These are phyloP conservation scores for Plasmodium yoelii DNA, from an alignment of 169 alveolate species.

Conservation along the genomic window DNA sequence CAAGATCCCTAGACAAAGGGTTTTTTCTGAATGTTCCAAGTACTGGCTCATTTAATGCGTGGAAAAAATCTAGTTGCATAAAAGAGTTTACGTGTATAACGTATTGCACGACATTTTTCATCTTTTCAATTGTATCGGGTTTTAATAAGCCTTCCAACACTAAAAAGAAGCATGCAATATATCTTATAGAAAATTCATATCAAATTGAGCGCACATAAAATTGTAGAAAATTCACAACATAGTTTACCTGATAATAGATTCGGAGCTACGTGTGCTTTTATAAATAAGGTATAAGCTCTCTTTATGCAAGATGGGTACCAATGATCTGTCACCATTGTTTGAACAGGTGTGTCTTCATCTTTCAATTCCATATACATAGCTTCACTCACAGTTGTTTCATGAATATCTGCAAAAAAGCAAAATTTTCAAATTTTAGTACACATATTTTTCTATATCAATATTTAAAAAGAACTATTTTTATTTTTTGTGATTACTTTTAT, in stretches of 20 bases:
- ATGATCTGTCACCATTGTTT: conserved; percentile 21
- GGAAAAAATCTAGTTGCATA: conserved; percentile 58
- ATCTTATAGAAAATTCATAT: background rate
- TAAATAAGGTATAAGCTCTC: conserved; percentile 42
- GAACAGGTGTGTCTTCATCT: conserved; percentile 17
- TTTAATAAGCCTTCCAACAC: conserved; percentile 35
- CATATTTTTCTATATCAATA: background rate
- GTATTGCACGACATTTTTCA: conserved; percentile 22
- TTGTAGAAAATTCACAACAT: too few relatives aligned
- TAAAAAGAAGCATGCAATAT: background rate
- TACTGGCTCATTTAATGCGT: conserved; percentile 40
- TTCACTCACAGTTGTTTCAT: conserved; percentile 15
- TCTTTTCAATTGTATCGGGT: conserved; percentile 23
- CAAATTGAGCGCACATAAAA: background rate
- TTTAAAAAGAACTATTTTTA: conserved; percentile 6
- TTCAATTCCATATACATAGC: conserved; percentile 51
- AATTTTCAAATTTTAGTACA: background rate
- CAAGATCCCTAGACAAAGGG: conserved; percentile 35
- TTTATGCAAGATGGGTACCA: conserved; percentile 56
- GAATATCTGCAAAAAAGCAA: conserved; percentile 21
- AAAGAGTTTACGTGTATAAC: conserved; percentile 52
- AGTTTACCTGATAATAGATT: too few relatives aligned
- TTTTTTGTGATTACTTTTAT: conserved; percentile 19
- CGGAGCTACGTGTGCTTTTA: background rate
- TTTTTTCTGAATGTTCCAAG: background rate